Percentiles rank a stretch among this genome's conserved stretches.
These are phyloP conservation scores for Camellia oleifera DNA, from an alignment of 179 eudicot genomes.

Conservation along the genomic window DNA sequence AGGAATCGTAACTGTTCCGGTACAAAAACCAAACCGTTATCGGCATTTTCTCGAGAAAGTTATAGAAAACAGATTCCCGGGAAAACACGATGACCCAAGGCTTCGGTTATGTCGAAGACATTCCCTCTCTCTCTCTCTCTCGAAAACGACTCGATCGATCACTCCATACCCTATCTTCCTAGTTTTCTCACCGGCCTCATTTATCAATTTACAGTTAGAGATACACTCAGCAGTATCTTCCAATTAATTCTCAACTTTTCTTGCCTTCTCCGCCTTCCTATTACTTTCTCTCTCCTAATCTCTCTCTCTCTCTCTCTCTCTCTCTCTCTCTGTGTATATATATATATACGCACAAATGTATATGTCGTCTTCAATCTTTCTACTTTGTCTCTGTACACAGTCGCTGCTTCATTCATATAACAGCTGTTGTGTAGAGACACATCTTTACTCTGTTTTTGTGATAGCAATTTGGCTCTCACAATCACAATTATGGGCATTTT, in stretches of 20 bases:
- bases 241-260: conserved; percentile 1
- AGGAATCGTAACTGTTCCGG: no score
- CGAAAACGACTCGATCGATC: background rate
- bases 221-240: background rate
- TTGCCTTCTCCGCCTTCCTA: conserved; percentile 20
- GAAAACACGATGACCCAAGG: background rate
- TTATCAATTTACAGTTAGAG: background rate
- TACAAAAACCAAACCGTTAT: background rate
- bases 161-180: background rate
- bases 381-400: background rate
- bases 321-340: background rate
- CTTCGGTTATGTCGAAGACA: background rate
- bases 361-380: background rate
- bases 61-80: background rate
- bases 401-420: background rate
- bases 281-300: background rate
- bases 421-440: background rate
- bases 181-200: conserved; percentile 30
- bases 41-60: background rate
- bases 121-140: background rate
- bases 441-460: background rate
- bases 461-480: no score
- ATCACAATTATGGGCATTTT: conserved; percentile 49
- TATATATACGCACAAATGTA: background rate
- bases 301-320: background rate